Base-by-base conservation (phyloP, 345 rosid species). In the Camelina hispida region DNA sequence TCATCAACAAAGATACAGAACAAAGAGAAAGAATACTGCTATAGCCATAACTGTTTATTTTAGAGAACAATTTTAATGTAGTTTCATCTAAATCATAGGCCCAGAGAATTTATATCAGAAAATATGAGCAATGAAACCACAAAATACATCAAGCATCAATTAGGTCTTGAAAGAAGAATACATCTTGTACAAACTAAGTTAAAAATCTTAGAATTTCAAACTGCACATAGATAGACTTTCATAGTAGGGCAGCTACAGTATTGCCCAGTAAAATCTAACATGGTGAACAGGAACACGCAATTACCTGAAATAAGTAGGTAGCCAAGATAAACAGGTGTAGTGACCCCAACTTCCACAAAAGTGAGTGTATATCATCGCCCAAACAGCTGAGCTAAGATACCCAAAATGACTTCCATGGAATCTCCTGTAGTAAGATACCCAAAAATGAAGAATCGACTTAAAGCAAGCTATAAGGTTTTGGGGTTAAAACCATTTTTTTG, bases 311-410 rank as follows among this genome's bases (percentile, higher is more conserved):
- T 85, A 94, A 7, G 95, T 86, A 25, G 97, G 98, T 71, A 94
- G 92, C 98, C 98, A 94, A 70, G 98, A 88, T 50, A 94, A 86
- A 79, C 95, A 89, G 59, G 93, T 86, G 66, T 86, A 91, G 71
- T 94, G 96, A 64, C 97, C 96, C 98, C 98, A 94, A 72, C 96
- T 91, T 76, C 98, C 98, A 71, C 98, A 94, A 80, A 94, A 94
- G 77, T 94, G 97, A 52, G 89, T 86, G 80, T 91, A 94, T 83
- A 86, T 86, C 98, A 93, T 93, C 25, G 98, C 97, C 98, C 95
- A 85, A 63, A 91, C 89, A 15, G 97, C 90, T 67, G 75, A 76
- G 75, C 81, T 88, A 94, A n/a, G n/a, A n/a, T n/a, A n/a, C n/a
- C n/a, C n/a, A 90, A 84, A 94, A 84, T 15, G 91, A 86, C 79